Conservation (phyloP, 345 rosid genomes). For the Hirschfeldia incana region DNA sequence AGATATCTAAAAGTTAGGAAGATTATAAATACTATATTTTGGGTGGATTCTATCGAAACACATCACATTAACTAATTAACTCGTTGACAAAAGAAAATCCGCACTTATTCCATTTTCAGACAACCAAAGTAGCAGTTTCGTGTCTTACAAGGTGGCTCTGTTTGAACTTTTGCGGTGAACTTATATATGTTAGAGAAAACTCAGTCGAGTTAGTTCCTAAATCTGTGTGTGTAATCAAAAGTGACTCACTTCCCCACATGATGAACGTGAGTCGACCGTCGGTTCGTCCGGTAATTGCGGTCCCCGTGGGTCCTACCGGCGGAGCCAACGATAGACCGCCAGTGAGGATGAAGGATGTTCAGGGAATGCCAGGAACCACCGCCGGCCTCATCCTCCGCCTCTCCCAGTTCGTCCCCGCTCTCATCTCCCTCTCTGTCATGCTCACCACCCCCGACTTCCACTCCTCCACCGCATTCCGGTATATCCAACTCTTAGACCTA, state of each 20-base stretch:
- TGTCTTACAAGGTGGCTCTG: neutral
- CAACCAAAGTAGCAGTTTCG: neutral
- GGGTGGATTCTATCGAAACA: conserved; percentile 1
- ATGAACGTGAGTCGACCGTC: conserved; percentile 62
- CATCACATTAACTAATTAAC: neutral
- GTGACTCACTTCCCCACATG: neutral
- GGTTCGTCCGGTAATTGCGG: conserved; percentile 74
- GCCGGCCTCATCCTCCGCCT: conserved; percentile 75
- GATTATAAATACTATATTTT: neutral
- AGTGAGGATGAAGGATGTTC: conserved; percentile 71
- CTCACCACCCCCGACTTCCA: conserved; percentile 67
- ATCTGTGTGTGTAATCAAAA: neutral
- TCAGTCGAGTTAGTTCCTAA: neutral
- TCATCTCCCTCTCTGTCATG: conserved; percentile 66
- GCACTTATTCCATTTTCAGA: conserved; percentile 17
- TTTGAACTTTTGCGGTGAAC: conserved; percentile 1
- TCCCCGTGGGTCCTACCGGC: conserved; percentile 53
- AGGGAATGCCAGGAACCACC: conserved; percentile 84
- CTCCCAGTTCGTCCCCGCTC: conserved; percentile 56
- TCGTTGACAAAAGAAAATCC: neutral
- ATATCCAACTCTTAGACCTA: neutral
- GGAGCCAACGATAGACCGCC: conserved; percentile 48
- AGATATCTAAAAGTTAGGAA: neutral
- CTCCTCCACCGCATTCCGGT: conserved; percentile 75
- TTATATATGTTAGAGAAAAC: neutral